A percentile compares a stretch with the other conserved stretches of the same genome.
Evolutionary conservation across 2,329 filamentous ascomycete genomes (phyloP).

Genomic region (Ophiostoma fasciatum): DNA sequence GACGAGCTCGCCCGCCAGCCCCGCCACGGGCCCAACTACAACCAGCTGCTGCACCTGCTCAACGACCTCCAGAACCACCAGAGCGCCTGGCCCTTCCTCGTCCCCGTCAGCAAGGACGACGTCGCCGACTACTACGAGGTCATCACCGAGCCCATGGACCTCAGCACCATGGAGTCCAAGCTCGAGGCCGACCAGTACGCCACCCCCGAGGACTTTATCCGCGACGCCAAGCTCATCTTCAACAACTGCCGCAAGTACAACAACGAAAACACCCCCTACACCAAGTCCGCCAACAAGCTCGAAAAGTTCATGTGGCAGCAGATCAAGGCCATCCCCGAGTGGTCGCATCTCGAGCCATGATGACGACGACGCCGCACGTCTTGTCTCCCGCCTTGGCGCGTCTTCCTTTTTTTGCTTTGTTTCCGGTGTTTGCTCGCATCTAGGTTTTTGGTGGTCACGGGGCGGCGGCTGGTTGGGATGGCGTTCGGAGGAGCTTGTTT

Average conservation of each 20-base stretch:
- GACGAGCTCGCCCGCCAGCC: constrained; percentile 90
- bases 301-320: constrained; percentile 93
- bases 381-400: no score
- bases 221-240: constrained; percentile 78
- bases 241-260: constrained; percentile 95
- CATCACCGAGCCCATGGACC: constrained; percentile 95
- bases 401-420: not conserved
- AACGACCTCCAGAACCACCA: constrained; percentile 92
- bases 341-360: constrained; percentile 50
- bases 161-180: constrained; percentile 89
- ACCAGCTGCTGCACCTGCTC: constrained; percentile 78
- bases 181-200: constrained; percentile 87
- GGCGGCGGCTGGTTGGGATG: no score
- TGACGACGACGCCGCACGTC: not conserved
- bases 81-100: constrained; percentile 85
- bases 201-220: constrained; percentile 82
- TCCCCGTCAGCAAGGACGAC: constrained; percentile 88
- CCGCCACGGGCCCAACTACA: constrained; percentile 91
- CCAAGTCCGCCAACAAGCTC: constrained; percentile 85
- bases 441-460: no score
- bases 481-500: no score
- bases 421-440: not conserved
- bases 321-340: constrained; percentile 84
- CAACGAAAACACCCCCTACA: constrained; percentile 86
- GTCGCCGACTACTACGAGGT: constrained; percentile 98